Evolutionary conservation across 2,329 filamentous ascomycete genomes (phyloP).

Genomic region (Cercospora brassicicola): DNA sequence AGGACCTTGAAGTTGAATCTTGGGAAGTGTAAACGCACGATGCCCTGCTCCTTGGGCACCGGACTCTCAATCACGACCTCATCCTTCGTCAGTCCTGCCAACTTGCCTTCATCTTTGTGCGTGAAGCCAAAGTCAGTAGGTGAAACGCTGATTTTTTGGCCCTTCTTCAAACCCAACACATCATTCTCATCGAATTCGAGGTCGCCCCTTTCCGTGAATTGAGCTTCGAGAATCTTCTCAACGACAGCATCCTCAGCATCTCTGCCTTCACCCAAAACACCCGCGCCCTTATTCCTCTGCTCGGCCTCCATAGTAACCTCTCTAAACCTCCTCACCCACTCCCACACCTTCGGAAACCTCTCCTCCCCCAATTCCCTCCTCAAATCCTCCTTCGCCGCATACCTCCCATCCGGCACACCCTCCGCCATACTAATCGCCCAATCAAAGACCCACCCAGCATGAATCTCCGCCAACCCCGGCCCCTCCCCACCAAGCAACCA

Average conservation of each 20-base stretch:
- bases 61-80: constrained; percentile 23
- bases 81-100: constrained; percentile 20
- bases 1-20: constrained; percentile 28
- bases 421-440: constrained; percentile 21
- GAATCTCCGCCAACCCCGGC: constrained; percentile 27
- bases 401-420: constrained; percentile 10
- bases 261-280: constrained; percentile 14
- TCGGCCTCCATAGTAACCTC: constrained; percentile 10
- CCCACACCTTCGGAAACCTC: constrained; percentile 21
- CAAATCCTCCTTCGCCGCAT: constrained; percentile 18
- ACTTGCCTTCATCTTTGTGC: constrained; percentile 21
- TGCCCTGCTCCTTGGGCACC: constrained; percentile 15
- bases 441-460: constrained; percentile 25
- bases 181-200: constrained; percentile 16
- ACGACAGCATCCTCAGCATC: constrained; percentile 23
- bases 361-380: constrained; percentile 10
- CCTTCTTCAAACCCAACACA: constrained; percentile 18
- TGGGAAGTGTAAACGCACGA: constrained; percentile 24
- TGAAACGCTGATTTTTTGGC: constrained; percentile 18
- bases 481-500: constrained; percentile 23
- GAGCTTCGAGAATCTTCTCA: constrained; percentile 14
- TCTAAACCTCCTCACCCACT: constrained; percentile 23
- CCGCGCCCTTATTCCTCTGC: constrained; percentile 8
- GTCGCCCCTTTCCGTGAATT: constrained; percentile 7
- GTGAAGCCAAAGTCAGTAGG: constrained; percentile 27